These are phyloP conservation scores for Aspergillus cavernicola DNA, from an alignment of 495 filamentous ascomycete genomes.

Conservation along the genomic window DNA sequence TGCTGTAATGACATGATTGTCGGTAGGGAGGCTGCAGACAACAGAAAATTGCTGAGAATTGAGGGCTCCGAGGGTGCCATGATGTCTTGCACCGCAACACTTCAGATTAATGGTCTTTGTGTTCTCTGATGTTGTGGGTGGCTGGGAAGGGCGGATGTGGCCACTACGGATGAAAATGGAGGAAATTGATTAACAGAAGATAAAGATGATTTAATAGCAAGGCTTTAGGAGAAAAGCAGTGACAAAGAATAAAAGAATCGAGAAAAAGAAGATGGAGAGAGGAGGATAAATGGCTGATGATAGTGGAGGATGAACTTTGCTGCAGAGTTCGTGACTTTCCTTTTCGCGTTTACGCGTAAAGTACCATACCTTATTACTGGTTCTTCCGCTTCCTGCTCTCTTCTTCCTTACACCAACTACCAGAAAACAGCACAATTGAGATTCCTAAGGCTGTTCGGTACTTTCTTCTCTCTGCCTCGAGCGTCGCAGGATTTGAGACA, in stretches of 20 bases:
- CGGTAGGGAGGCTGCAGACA: constrained; percentile 68
- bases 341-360: constrained; percentile 15
- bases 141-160: neutral
- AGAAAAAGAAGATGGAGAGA: neutral
- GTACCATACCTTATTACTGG: no score
- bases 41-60: constrained; percentile 74
- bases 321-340: constrained; percentile 9
- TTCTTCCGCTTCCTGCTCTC: constrained; percentile 13
- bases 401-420: constrained; percentile 6
- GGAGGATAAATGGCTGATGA: neutral
- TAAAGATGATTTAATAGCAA: neutral
- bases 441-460: neutral
- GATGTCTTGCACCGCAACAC: no score
- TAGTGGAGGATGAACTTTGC: neutral
- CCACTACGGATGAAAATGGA: neutral
- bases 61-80: constrained; percentile 71
- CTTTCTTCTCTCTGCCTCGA: neutral
- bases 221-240: neutral
- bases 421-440: neutral
- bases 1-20: constrained; percentile 67
- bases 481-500: neutral
- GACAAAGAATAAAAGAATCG: neutral
- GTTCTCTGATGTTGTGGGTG: neutral
- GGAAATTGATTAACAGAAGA: neutral
- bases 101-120: no score